These are phyloP conservation scores for Plicaturopsis crispa DNA, from an alignment of 768 basidiomycete genomes.

Conservation along the genomic window DNA sequence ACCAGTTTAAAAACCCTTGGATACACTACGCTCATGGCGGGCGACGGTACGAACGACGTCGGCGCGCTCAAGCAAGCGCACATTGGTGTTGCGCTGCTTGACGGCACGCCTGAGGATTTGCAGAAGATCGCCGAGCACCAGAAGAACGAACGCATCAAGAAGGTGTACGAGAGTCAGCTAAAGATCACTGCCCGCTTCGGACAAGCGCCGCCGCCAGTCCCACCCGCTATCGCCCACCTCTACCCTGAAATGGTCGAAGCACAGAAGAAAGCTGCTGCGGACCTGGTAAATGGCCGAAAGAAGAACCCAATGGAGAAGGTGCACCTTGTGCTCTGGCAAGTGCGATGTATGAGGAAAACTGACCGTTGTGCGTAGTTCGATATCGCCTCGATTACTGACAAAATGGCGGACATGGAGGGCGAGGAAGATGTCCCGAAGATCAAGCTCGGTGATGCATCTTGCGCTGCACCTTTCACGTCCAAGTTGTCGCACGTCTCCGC, in stretches of 20 bases:
- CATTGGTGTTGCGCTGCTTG: slow-evolving; percentile 88
- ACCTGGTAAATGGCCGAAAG: slow-evolving; percentile 58
- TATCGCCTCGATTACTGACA: slow-evolving; percentile 68
- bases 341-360: not conserved
- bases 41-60: slow-evolving; percentile 98
- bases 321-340: not conserved
- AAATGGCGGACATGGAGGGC: slow-evolving; percentile 88
- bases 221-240: slow-evolving; percentile 76
- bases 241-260: slow-evolving; percentile 89
- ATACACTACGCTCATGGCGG: slow-evolving; percentile 94
- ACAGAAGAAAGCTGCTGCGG: slow-evolving; percentile 72
- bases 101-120: slow-evolving; percentile 87
- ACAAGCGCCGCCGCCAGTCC: slow-evolving; percentile 91
- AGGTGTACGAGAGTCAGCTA: slow-evolving; percentile 94
- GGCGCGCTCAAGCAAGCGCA: slow-evolving; percentile 98
- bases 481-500: slow-evolving; percentile 97
- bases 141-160: slow-evolving; percentile 84
- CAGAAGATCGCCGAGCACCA: slow-evolving; percentile 93
- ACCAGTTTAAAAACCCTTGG: slow-evolving; percentile 85
- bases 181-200: slow-evolving; percentile 86
- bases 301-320: slow-evolving; percentile 92
- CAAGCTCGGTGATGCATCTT: slow-evolving; percentile 98
- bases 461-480: slow-evolving; percentile 97
- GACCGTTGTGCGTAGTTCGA: slow-evolving; percentile 49
- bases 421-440: slow-evolving; percentile 96